A percentile compares a stretch with the other conserved stretches of the same genome.
phyloP scores from a whole-genome alignment of 129 eudicot species.

The Solidago caesia region DNA sequence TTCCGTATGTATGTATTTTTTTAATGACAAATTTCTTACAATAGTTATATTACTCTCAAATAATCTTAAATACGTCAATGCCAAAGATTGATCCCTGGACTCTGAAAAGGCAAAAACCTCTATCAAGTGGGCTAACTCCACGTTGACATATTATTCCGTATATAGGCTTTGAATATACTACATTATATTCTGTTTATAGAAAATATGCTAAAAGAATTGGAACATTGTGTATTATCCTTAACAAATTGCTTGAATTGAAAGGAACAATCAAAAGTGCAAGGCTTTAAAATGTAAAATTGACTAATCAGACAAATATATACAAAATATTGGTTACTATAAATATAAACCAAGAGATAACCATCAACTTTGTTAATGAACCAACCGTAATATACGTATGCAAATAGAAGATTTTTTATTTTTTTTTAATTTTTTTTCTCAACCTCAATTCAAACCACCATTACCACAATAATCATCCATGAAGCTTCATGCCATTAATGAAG shows the following conservation, averaged over 20 bases:
- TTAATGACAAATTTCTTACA: too few relatives aligned
- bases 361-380: constrained; percentile 39
- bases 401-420: not conserved
- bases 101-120: too few relatives aligned
- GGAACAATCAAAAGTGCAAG: constrained; percentile 4
- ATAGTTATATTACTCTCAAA: too few relatives aligned
- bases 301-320: too few relatives aligned
- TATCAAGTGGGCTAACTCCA: too few relatives aligned
- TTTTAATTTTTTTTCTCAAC: constrained; percentile 7
- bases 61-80: too few relatives aligned
- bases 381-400: constrained; percentile 44
- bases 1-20: too few relatives aligned
- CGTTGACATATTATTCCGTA: too few relatives aligned
- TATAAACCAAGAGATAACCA: constrained; percentile 42
- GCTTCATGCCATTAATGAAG: constrained; percentile 50
- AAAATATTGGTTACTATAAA: constrained; percentile 22
- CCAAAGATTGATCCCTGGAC: too few relatives aligned
- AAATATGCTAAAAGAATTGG: too few relatives aligned
- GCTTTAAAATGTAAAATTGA: not conserved
- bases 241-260: not conserved
- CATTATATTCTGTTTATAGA: too few relatives aligned
- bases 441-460: constrained; percentile 12
- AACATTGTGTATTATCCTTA: not conserved
- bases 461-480: constrained; percentile 44
- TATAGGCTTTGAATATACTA: too few relatives aligned